Evolutionary conservation across 2,329 filamentous ascomycete genomes (phyloP), one percentile per base, ranked within the genome.

Genomic region (Fusarium sp.): DNA sequence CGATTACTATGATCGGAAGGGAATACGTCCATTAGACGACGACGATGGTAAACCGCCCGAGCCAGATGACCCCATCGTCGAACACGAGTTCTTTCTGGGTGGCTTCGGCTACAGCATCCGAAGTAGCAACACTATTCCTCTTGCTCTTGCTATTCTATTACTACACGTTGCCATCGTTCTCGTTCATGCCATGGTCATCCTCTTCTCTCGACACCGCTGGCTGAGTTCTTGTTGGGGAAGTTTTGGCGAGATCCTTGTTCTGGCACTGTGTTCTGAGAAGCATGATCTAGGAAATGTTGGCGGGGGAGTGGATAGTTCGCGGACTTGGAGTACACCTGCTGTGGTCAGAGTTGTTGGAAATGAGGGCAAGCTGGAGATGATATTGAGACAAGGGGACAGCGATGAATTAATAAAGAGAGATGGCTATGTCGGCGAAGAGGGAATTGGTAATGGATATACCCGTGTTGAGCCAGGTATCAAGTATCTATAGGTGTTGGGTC

Each of bases 261-360:
- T 55, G 2, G 52, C 52, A n/a, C 16, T 55, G 1, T 41, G 40
- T 20, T 55, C 52, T 8, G 27, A 55, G 8, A 45, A 55, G 9
- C 24, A 30, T 13, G 40, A 46, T 12, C 5, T 55, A 8, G 52
- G 40, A 3, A 30, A 55, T 7, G 27, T 55, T 6, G 52, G 52
- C 6, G 52, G 52, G 5, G 52, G 52, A n/a, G 52, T 55, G 2
- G 52, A 30, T n/a, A 55, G 52, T n/a, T 55, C 52, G 13, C 52
- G 30, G 12, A 55, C 52, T 12, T 55, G 52, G 52, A 55, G 52
- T 13, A 45, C 16, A 11, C 18, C 27, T 15, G 40, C 38, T 15
- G 20, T 30, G 8, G 38, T 55, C 5, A 45, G 52, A 4, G 22
- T 15, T 13, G 20, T 55, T n/a, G 52, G 38, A 1, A 27, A n/a